Conservation (phyloP, 2,329 filamentous ascomycete species). For the Colletotrichum sansevieriae region DNA sequence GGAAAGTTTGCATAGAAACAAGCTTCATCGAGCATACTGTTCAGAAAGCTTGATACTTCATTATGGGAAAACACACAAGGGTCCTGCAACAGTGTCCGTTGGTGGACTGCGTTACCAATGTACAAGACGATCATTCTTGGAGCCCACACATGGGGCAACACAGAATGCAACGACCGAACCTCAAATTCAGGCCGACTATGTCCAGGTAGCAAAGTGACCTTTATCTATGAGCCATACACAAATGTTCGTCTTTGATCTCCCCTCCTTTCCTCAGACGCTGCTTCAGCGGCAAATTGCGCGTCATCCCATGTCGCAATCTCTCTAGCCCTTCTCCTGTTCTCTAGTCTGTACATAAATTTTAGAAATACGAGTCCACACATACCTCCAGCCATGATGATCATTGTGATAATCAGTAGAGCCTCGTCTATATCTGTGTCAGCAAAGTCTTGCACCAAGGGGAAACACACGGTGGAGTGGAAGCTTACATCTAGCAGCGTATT, state of each 20-base stretch:
- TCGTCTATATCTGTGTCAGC: constrained; percentile 19
- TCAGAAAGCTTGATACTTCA: too few species aligned
- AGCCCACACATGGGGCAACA: too few species aligned
- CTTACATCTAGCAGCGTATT: constrained; percentile 43
- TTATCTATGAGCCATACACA: constrained; percentile 21
- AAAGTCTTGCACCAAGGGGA: background rate
- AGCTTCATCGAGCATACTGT: too few species aligned
- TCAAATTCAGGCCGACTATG: too few species aligned
- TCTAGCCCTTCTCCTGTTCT: constrained; percentile 37
- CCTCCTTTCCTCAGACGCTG: constrained; percentile 20
- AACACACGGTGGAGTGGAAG: too few species aligned
- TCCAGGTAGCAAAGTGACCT: too few species aligned
- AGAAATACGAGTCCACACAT: constrained; percentile 40
- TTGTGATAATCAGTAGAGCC: constrained; percentile 40
- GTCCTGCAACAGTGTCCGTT: too few species aligned
- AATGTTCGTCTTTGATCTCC: constrained; percentile 31
- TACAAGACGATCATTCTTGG: too few species aligned
- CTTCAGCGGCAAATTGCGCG: constrained; percentile 22
- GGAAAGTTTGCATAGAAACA: too few species aligned
- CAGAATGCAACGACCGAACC: too few species aligned
- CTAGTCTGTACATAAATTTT: constrained; percentile 40
- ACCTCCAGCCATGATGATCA: constrained; percentile 42
- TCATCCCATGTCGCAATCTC: constrained; percentile 41
- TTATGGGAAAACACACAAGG: too few species aligned
- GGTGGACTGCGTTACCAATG: too few species aligned